Evolutionary conservation across 768 basidiomycete species (phyloP), one percentile per base, ranked within the genome.

Genomic region (Strobilomyces dryophilus): DNA sequence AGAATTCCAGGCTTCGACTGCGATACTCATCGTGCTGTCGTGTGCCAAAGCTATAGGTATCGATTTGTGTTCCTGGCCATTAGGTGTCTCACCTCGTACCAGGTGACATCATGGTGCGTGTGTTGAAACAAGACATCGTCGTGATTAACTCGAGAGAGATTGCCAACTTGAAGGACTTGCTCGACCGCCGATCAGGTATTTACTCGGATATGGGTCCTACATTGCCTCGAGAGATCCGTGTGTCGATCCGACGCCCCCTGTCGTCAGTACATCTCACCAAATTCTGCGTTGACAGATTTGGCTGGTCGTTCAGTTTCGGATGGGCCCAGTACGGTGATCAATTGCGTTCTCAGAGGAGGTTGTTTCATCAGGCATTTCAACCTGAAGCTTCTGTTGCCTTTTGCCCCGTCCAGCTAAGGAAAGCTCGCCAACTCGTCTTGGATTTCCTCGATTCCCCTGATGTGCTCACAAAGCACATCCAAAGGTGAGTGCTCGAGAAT

Each of bases 161-260:
- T 37, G 66, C 68, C n/a, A 55, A n/a, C n/a, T n/a, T n/a, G n/a
- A n/a, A 53, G 24, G 69, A 67, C 0, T 56, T 70, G 8, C 51
- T 70, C 14, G 70, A 71, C 1, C 58, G 51, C 11, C 56, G 68
- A 14, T 66, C 65, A 0, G 21, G 31, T 21, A 56, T 63, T 31
- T 69, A 71, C 40, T 67, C 67, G 3, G 67, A 71, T 43, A 60
- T n/a, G n/a, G 61, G 29, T 53, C 63, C 8, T 29, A 52, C 18
- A 14, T 60, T 10, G 55, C 61, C 21, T 53, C 58, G 5, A 52
- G 20, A 31, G 58, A 55, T 24, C 53, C 51, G 64, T 65, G 12
- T 12, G 57, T 53, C 11, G 10, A 18, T 9, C 53, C 11, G 10
- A 18, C 11, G 12, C 27, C 5, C n/a, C 9, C 37, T 37, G 15